Conservation (phyloP, 345 rosid species). For the Corchorus olitorius region DNA sequence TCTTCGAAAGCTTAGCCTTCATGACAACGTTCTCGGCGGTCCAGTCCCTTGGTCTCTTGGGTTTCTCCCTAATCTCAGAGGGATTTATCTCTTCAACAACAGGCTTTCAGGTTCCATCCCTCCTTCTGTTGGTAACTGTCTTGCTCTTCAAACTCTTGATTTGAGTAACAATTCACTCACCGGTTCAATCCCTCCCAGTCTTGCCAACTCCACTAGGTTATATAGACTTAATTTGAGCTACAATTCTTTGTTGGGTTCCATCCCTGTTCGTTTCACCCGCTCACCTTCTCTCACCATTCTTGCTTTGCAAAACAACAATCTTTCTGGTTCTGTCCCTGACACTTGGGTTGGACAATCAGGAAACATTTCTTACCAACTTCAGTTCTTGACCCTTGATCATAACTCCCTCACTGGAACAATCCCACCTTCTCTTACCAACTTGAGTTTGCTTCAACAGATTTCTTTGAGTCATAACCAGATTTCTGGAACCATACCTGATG, state of each 20-base stretch:
- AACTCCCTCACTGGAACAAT: conserved; percentile 59
- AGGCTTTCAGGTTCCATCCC: conserved; percentile 83
- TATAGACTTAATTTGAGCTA: conserved; percentile 70
- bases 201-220: conserved; percentile 69
- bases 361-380: conserved; percentile 44
- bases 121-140: conserved; percentile 68
- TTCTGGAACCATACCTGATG: conserved; percentile 53
- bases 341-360: conserved; percentile 35
- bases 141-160: conserved; percentile 69
- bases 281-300: conserved; percentile 61
- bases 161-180: conserved; percentile 65
- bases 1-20: conserved; percentile 78
- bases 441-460: conserved; percentile 52
- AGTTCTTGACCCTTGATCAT: conserved; percentile 43
- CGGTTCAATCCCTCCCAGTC: conserved; percentile 63
- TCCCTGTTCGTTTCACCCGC: conserved; percentile 52
- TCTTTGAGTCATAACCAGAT: conserved; percentile 68
- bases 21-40: conserved; percentile 75
- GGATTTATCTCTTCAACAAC: conserved; percentile 89
- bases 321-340: conserved; percentile 74
- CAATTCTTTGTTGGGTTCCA: conserved; percentile 61
- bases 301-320: conserved; percentile 70
- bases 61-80: conserved; percentile 71
- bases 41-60: conserved; percentile 73
- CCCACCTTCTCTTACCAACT: conserved; percentile 54